Base-by-base conservation (phyloP, 768 basidiomycete species). In the Lactarius deliciosus region DNA sequence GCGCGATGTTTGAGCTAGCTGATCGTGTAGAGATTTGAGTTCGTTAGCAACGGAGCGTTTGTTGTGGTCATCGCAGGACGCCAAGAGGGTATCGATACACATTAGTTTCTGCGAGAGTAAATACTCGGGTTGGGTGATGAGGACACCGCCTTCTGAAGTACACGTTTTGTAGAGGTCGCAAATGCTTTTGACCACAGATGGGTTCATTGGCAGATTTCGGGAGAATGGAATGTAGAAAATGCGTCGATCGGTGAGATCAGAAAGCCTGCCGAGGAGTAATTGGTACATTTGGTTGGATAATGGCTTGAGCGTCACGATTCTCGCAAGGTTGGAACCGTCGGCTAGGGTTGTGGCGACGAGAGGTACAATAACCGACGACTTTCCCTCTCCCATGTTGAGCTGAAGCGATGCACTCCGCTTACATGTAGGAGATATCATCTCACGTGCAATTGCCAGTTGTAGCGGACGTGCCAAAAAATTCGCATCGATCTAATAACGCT, bases 341-440 rank as follows among this genome's bases (percentile, higher is more conserved):
- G 84, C 80, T 8, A 85, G 74, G 1, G 71, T 69, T 6, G 77
- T 67, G 0, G 77, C 75, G 1, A 78, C 74, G 28, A 84, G 72
- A 0, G 84, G 84, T 3, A 85, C 77, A n/a, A 85, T 86, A 5
- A 83, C 81, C 11, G 78, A 76, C 7, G 81, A 79, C 64, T 85
- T 84, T 5, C 84, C 85, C 64, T 85, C 84, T 1, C 84, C 84
- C 84, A 85, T 86, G 56, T 85, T 83, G 25, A 85, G 78, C 50
- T 85, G 84, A 32, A 81, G 73, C 2, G 77, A 72, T 0, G 79
- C 79, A 60, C 81, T 86, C 5, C 69, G n/a, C 2, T 65, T 64
- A 0, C 73, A 76, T 0, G 62, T 65, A 0, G 85, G 83, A 0
- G 70, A 64, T 22, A 82, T 80, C 85, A 85, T 85, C 56, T 83